Conservation (phyloP, 2,329 filamentous ascomycete species). For the Akanthomyces uredinophilus region DNA sequence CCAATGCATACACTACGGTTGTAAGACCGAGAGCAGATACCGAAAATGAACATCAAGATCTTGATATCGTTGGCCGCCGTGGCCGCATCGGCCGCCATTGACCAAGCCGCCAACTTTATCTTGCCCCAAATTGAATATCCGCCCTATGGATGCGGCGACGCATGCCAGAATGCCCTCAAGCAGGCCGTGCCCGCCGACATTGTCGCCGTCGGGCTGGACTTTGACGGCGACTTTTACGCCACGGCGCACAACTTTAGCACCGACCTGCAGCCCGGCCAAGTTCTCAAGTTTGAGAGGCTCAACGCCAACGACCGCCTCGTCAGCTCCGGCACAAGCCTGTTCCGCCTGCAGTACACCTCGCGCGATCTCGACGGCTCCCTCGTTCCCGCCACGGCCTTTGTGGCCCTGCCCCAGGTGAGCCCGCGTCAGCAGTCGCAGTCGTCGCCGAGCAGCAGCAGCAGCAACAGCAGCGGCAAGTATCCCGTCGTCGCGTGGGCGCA, state of each 20-base stretch:
- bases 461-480: neutral
- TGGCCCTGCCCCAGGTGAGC: constrained; percentile 11
- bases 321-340: constrained; percentile 16
- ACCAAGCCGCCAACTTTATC: constrained; percentile 13
- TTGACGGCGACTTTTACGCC: constrained; percentile 16
- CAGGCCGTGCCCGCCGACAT: neutral
- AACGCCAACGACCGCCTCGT: constrained; percentile 12
- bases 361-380: constrained; percentile 15
- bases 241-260: constrained; percentile 17
- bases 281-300: constrained; percentile 18
- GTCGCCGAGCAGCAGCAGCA: neutral
- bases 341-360: constrained; percentile 20
- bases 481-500: constrained; percentile 17
- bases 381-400: constrained; percentile 18
- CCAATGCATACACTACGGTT: too few relatives aligned
- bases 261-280: constrained; percentile 11
- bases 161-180: constrained; percentile 13
- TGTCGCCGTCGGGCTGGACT: constrained; percentile 6
- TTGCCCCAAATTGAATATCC: neutral
- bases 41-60: neutral
- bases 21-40: neutral
- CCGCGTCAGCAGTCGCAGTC: neutral
- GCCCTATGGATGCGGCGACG: constrained; percentile 9
- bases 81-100: neutral
- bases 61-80: neutral